Conservation (phyloP, 495 filamentous ascomycete genomes). For the Xylaria palmicola region DNA sequence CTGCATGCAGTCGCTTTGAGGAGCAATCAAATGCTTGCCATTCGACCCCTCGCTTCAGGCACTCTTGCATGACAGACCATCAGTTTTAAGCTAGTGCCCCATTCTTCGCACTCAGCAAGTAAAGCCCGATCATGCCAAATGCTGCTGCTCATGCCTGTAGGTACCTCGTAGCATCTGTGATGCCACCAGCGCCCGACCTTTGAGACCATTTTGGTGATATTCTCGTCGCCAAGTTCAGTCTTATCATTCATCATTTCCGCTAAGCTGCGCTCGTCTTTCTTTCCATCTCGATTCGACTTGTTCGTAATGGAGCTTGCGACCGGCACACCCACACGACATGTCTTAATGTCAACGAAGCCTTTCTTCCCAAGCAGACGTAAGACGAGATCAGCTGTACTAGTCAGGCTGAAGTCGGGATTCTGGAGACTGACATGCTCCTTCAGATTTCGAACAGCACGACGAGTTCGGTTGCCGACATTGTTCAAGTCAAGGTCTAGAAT, state of each 20-base stretch:
- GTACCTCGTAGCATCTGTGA: constrained; percentile 79
- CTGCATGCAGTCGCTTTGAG: neutral
- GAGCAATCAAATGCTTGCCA: constrained; percentile 43
- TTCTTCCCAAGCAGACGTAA: constrained; percentile 71
- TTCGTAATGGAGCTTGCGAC: constrained; percentile 67
- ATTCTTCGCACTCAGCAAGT: constrained; percentile 80
- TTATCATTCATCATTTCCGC: constrained; percentile 70
- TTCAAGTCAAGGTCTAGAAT: constrained; percentile 84
- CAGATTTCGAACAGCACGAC: constrained; percentile 71
- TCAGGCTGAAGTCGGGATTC: constrained; percentile 62
- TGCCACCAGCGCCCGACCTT: constrained; percentile 97
- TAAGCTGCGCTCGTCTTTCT: constrained; percentile 57
- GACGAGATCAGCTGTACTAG: constrained; percentile 74
- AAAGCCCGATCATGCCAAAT: constrained; percentile 80
- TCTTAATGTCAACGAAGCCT: constrained; percentile 81
- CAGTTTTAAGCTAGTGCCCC: constrained; percentile 83
- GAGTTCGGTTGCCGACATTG: constrained; percentile 76
- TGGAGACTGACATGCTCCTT: constrained; percentile 70
- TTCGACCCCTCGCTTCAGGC: constrained; percentile 38
- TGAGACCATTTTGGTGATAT: constrained; percentile 87
- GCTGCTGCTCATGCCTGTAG: constrained; percentile 56
- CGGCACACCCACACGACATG: constrained; percentile 86
- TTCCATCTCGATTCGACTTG: constrained; percentile 30
- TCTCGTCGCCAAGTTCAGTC: constrained; percentile 64
- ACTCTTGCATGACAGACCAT: constrained; percentile 81